Conservation (phyloP, 1,284 basidiomycete genomes). For the Puccinia sorghi region DNA sequence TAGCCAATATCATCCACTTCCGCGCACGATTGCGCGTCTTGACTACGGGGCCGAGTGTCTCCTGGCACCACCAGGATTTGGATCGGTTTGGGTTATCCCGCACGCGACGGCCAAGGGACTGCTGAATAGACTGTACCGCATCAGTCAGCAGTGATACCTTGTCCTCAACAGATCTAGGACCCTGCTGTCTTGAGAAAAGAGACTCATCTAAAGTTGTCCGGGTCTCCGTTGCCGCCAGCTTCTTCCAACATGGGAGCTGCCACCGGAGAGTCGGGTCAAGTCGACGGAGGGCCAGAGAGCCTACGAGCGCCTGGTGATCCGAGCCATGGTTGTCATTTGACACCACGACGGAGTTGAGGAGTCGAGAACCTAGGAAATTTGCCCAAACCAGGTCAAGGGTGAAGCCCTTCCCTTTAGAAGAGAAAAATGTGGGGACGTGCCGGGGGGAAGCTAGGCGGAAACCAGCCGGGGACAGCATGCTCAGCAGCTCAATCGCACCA, state of each 20-base stretch:
- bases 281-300: not conserved
- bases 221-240: no score
- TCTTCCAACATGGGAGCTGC: not conserved
- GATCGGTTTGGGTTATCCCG: not conserved
- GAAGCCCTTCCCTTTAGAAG: not conserved
- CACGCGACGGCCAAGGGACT: not conserved
- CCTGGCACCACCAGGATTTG: conserved; percentile 20
- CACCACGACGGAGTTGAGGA: not conserved
- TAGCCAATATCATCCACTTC: conserved; percentile 4
- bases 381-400: conserved; percentile 13
- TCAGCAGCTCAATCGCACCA: not conserved
- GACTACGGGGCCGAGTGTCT: not conserved
- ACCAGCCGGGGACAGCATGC: not conserved
- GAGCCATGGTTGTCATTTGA: not conserved
- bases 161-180: no score
- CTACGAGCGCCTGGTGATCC: not conserved
- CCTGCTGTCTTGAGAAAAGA: no score
- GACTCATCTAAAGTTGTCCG: no score
- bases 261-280: not conserved
- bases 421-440: conserved; percentile 6
- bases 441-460: conserved; percentile 2
- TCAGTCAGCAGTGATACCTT: not conserved
- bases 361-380: not conserved
- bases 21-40: not conserved
- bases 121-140: not conserved